These are phyloP conservation scores for Penicillium sp. DNA, from an alignment of 2,329 filamentous ascomycete species.

Conservation along the genomic window DNA sequence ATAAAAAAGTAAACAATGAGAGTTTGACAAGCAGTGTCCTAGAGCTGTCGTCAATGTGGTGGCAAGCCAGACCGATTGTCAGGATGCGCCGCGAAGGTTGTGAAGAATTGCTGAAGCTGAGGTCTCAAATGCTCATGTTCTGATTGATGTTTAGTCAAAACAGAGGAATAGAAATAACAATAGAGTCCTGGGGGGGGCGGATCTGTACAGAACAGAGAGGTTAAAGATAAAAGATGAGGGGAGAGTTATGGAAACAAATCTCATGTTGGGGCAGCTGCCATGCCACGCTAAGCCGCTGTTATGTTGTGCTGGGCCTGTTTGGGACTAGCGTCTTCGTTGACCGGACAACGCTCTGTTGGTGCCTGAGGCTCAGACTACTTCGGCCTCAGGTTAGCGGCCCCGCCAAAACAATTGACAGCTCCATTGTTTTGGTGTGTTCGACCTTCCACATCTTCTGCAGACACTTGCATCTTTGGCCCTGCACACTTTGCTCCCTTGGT, in stretches of 20 bases:
- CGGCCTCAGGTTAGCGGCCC: constrained; percentile 8
- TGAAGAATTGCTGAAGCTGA: constrained; percentile 10
- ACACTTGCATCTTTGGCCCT: neutral
- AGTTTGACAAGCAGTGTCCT: constrained; percentile 2
- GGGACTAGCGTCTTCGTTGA: constrained; percentile 37
- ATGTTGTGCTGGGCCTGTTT: constrained; percentile 35
- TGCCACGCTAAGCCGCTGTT: constrained; percentile 39
- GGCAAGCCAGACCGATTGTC: constrained; percentile 10
- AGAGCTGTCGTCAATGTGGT: constrained; percentile 2
- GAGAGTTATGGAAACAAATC: constrained; percentile 19
- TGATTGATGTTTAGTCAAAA: constrained; percentile 9
- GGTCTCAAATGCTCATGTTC: constrained; percentile 31
- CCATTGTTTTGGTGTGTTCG: neutral
- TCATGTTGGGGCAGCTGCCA: constrained; percentile 34
- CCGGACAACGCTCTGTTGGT: constrained; percentile 32
- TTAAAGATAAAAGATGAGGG: constrained; percentile 20
- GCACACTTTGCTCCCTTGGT: neutral
- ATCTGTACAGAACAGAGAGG: constrained; percentile 17
- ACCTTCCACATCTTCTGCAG: neutral
- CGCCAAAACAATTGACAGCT: constrained; percentile 3
- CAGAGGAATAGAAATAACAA: constrained; percentile 24
- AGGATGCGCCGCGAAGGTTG: constrained; percentile 11
- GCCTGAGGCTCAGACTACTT: constrained; percentile 24
- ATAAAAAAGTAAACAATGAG: constrained; percentile 5
- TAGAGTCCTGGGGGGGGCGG: constrained; percentile 12